Conservation (phyloP, 2,329 filamentous ascomycete genomes). For the Curvularia sp. region DNA sequence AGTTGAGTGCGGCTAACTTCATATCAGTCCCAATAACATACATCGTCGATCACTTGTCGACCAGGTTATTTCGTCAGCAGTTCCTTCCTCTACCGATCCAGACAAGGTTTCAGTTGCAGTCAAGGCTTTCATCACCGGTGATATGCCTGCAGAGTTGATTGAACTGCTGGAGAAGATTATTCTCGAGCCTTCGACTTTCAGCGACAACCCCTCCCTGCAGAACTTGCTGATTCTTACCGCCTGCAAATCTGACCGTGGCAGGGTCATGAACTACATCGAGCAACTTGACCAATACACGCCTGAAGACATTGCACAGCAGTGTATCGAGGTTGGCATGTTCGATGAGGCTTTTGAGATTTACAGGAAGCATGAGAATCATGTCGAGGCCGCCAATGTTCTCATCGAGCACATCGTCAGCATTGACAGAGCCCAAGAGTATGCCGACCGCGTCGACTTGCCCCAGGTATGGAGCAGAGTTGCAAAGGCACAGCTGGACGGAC, state of each 20-base stretch:
- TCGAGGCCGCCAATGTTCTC: constrained; percentile 85
- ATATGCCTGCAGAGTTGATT: constrained; percentile 92
- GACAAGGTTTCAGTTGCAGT: constrained; percentile 95
- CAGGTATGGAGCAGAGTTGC: constrained; percentile 99
- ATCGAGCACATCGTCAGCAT: constrained; percentile 98
- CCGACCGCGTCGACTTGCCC: constrained; percentile 89
- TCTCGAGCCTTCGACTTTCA: constrained; percentile 98
- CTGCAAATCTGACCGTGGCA: constrained; percentile 92
- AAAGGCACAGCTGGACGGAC: constrained; percentile 95
- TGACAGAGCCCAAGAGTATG: constrained; percentile 93
- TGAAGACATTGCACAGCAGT: constrained; percentile 90
- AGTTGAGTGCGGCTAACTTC: background rate
- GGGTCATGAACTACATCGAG: constrained; percentile 96
- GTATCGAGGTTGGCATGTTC: constrained; percentile 91
- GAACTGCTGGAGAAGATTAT: constrained; percentile 99
- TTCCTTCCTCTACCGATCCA: constrained; percentile 82
- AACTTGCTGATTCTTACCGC: constrained; percentile 96
- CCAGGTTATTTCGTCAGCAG: constrained; percentile 93
- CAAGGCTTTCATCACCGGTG: constrained; percentile 87
- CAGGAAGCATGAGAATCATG: constrained; percentile 94
- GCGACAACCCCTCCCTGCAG: constrained; percentile 94
- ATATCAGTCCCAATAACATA: constrained; percentile 79
- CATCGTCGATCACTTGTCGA: constrained; percentile 93
- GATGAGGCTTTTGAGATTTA: constrained; percentile 98
- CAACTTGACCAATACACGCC: constrained; percentile 87